Conservation (phyloP, 352 stramenopile genomes). For the Phytopythium aichiense region DNA sequence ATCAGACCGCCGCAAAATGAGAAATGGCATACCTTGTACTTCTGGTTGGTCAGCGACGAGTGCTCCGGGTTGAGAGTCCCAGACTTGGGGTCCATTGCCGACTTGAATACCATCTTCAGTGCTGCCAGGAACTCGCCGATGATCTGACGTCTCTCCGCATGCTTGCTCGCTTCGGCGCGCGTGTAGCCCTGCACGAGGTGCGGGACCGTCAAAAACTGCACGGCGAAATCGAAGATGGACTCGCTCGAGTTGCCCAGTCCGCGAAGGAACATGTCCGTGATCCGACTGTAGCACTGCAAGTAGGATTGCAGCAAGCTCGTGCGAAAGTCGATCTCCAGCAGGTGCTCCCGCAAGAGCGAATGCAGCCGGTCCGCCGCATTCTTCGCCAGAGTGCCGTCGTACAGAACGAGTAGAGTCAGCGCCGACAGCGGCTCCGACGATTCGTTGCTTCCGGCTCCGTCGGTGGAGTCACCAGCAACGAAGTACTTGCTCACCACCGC, state of each 20-base stretch:
- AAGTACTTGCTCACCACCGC: constrained; percentile 47
- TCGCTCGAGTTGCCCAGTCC: constrained; percentile 80
- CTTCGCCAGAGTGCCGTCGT: constrained; percentile 67
- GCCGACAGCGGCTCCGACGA: constrained; percentile 21
- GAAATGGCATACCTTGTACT: constrained; percentile 70
- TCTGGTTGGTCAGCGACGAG: constrained; percentile 71
- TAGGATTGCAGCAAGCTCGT: constrained; percentile 77
- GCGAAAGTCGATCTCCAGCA: constrained; percentile 69
- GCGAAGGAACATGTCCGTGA: constrained; percentile 75
- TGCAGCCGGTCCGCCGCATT: constrained; percentile 52
- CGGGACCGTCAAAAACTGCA: constrained; percentile 82
- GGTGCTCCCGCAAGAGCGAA: constrained; percentile 66
- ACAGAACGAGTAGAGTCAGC: constrained; percentile 53
- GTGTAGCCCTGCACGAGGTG: constrained; percentile 80
- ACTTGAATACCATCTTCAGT: constrained; percentile 57
- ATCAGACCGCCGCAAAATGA: not conserved
- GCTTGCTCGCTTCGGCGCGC: constrained; percentile 35
- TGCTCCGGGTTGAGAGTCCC: constrained; percentile 66
- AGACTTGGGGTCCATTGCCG: constrained; percentile 40
- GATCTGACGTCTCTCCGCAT: constrained; percentile 55
- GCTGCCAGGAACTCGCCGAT: constrained; percentile 58
- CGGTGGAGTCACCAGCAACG: constrained; percentile 7
- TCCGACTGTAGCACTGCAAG: constrained; percentile 56
- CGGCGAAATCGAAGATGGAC: constrained; percentile 87
- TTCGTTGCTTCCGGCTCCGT: not conserved